phyloP scores from a whole-genome alignment of 805 yeast genomes.

The Cyberlindnera euphorbiae region DNA sequence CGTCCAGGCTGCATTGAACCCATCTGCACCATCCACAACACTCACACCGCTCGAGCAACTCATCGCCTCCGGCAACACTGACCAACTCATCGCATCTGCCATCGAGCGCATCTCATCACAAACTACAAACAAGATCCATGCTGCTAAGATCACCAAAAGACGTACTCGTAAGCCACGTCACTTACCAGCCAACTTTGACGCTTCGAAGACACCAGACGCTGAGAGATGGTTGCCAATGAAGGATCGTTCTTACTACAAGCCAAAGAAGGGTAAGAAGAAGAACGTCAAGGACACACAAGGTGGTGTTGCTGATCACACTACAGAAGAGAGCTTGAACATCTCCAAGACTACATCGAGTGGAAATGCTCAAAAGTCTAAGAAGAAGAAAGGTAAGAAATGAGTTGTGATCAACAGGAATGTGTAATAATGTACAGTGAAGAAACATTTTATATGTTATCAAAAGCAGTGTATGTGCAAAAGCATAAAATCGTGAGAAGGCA shows the following conservation, averaged over 20 bases:
- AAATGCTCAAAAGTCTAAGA: conserved; percentile 11
- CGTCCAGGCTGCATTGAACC: conserved; percentile 7
- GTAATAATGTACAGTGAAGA: background rate
- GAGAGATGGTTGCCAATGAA: conserved; percentile 93
- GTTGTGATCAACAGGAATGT: conserved; percentile 4
- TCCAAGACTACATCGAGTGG: conserved; percentile 5
- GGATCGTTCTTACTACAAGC: conserved; percentile 79
- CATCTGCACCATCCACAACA: background rate
- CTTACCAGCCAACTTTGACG: conserved; percentile 38
- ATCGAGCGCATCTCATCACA: conserved; percentile 6
- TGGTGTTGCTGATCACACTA: conserved; percentile 44
- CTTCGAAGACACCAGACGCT: conserved; percentile 40
- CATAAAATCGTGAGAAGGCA: too few species aligned
- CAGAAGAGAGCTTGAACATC: conserved; percentile 31
- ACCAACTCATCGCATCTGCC: conserved; percentile 2
- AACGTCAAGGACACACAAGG: conserved; percentile 52
- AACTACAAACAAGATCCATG: background rate
- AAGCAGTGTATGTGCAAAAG: too few species aligned
- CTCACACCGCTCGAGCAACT: conserved; percentile 3
- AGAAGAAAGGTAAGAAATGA: conserved; percentile 26
- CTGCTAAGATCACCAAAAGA: conserved; percentile 25
- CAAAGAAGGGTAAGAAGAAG: conserved; percentile 52
- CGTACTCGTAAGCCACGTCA: conserved; percentile 30
- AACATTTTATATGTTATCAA: too few species aligned
- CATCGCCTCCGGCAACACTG: too few species aligned